Evolutionary conservation across 2,329 filamentous ascomycete genomes (phyloP).

Genomic region (Aureobasidium musti): DNA sequence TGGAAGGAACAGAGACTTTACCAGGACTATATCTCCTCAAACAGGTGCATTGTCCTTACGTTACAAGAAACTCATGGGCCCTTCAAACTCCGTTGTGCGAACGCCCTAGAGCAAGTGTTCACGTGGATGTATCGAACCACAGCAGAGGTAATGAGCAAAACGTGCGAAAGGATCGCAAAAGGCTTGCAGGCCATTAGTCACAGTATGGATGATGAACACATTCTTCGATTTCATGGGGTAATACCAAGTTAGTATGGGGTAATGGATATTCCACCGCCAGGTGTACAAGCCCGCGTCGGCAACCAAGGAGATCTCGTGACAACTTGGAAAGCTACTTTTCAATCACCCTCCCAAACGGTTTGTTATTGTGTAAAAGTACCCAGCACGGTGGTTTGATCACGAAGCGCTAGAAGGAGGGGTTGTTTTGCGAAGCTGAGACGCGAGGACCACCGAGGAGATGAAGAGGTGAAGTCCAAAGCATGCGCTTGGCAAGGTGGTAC

Average conservation of each 20-base stretch:
- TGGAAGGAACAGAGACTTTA: background rate
- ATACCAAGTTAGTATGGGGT: too few relatives aligned
- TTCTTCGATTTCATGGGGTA: background rate
- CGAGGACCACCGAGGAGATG: constrained; percentile 19
- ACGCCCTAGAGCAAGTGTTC: constrained; percentile 7
- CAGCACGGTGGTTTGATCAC: constrained; percentile 22
- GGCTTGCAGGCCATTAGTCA: constrained; percentile 27
- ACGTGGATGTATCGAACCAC: constrained; percentile 16
- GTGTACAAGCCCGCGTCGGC: constrained; percentile 23
- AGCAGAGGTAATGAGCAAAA: constrained; percentile 25
- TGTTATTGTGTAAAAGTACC: constrained; percentile 2
- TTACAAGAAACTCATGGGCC: constrained; percentile 16
- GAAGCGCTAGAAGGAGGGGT: constrained; percentile 11
- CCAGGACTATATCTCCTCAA: constrained; percentile 24
- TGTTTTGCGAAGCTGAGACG: background rate
- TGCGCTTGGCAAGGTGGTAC: constrained; percentile 21
- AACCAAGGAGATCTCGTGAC: constrained; percentile 24
- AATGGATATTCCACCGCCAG: too few relatives aligned
- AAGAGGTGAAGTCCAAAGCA: constrained; percentile 7
- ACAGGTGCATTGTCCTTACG: constrained; percentile 28
- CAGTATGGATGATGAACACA: constrained; percentile 12
- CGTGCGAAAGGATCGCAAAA: constrained; percentile 24
- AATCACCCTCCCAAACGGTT: constrained; percentile 11
- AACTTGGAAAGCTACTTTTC: constrained; percentile 2
- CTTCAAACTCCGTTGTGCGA: constrained; percentile 9